Evolutionary conservation across 331 rosid species (phyloP).

Genomic region (Saraca asoca): DNA sequence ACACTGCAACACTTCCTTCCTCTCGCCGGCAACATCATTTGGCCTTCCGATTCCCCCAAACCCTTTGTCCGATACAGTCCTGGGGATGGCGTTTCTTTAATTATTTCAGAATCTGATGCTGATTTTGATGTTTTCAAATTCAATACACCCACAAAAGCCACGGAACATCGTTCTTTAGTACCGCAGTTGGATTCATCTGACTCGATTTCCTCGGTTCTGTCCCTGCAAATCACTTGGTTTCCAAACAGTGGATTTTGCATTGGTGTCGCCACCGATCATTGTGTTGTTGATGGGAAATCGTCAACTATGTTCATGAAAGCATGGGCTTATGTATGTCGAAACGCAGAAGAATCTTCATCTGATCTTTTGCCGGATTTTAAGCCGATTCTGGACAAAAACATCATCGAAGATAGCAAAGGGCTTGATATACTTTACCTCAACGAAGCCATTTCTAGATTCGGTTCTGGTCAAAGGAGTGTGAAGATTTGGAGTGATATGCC

Average conservation of each 20-base stretch:
- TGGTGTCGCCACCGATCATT: slow-evolving; percentile 36
- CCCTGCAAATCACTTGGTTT: slow-evolving; percentile 40
- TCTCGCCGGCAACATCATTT: slow-evolving; percentile 50
- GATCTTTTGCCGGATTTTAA: slow-evolving; percentile 4
- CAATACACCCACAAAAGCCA: slow-evolving; percentile 32
- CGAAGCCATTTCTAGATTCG: background rate
- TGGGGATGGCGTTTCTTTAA: slow-evolving; percentile 42
- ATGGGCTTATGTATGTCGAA: slow-evolving; percentile 30
- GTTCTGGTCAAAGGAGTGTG: background rate
- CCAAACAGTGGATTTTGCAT: slow-evolving; percentile 33
- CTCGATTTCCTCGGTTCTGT: slow-evolving; percentile 18
- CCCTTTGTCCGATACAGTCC: slow-evolving; percentile 44
- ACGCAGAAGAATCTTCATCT: background rate
- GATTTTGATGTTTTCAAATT: slow-evolving; percentile 22
- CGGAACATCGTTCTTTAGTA: slow-evolving; percentile 29
- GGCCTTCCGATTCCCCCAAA: slow-evolving; percentile 48
- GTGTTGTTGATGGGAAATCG: slow-evolving; percentile 31
- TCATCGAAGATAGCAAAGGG: slow-evolving; percentile 24
- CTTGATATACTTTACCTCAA: background rate
- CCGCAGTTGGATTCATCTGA: slow-evolving; percentile 26
- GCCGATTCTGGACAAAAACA: slow-evolving; percentile 29
- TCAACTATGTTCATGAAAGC: slow-evolving; percentile 29
- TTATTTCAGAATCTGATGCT: slow-evolving; percentile 37
- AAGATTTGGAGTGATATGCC: slow-evolving; percentile 19
- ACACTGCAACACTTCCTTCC: slow-evolving; percentile 58